A percentile compares a stretch with the other conserved stretches of the same genome.
phyloP scores from a whole-genome alignment of 768 basidiomycete genomes.

The Russula compacta region DNA sequence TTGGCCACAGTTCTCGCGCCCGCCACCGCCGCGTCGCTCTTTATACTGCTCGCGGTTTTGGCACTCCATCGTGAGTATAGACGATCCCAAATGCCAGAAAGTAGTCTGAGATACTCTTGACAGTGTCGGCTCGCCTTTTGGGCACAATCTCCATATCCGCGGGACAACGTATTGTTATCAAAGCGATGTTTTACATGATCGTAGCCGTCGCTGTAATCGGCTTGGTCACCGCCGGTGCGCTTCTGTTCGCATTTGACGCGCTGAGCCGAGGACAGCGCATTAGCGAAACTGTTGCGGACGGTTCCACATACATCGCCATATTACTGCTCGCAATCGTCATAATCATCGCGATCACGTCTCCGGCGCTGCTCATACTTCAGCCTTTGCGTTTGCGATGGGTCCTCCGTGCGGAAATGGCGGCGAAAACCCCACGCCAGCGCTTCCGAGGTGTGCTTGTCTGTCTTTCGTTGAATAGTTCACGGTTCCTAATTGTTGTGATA shows the following conservation, averaged over 20 bases:
- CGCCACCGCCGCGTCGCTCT: constrained; percentile 49
- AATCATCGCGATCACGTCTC: constrained; percentile 58
- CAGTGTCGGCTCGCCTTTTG: constrained; percentile 23
- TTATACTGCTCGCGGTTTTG: constrained; percentile 44
- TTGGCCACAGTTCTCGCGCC: constrained; percentile 62
- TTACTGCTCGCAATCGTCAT: constrained; percentile 50
- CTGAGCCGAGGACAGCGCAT: constrained; percentile 34
- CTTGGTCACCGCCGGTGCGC: constrained; percentile 56
- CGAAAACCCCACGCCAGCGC: constrained; percentile 66
- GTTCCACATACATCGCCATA: constrained; percentile 61
- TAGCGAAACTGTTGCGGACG: constrained; percentile 49
- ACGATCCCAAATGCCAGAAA: not conserved
- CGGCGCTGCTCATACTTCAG: constrained; percentile 66
- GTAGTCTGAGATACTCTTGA: not conserved
- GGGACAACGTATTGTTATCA: constrained; percentile 51
- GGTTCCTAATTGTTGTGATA: constrained; percentile 22
- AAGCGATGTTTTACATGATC: constrained; percentile 53
- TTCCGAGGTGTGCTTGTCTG: constrained; percentile 52
- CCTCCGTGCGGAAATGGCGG: constrained; percentile 43
- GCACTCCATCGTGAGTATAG: constrained; percentile 46
- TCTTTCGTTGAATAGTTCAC: not conserved
- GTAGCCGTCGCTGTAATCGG: constrained; percentile 47
- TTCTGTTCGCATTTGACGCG: constrained; percentile 57
- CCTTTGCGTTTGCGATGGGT: constrained; percentile 54
- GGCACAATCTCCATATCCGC: constrained; percentile 57